phyloP scores from a whole-genome alignment of 2,329 filamentous ascomycete genomes.

The Fusarium sp. region DNA sequence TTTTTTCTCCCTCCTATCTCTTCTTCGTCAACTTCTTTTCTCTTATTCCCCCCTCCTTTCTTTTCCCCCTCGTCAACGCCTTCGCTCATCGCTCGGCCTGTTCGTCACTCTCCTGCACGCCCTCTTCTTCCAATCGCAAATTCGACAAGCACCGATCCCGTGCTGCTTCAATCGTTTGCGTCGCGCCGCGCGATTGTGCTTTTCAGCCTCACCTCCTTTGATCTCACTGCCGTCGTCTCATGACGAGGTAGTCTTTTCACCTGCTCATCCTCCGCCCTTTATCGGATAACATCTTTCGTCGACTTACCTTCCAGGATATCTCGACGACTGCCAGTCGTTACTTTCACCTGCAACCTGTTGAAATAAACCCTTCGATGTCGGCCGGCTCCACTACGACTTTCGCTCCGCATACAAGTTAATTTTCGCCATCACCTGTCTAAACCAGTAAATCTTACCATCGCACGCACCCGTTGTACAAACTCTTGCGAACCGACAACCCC shows the following conservation, averaged over 20 bases:
- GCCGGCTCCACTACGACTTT: conserved; percentile 40
- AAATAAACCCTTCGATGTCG: conserved; percentile 41
- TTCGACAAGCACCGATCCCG: conserved; percentile 34
- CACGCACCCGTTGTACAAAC: conserved; percentile 8
- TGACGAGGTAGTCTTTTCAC: conserved; percentile 36
- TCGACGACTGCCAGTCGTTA: conserved; percentile 46
- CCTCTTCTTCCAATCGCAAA: conserved; percentile 34
- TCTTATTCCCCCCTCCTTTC: conserved; percentile 35
- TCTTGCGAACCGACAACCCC: conserved; percentile 9
- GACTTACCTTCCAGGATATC: conserved; percentile 37
- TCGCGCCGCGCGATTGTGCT: conserved; percentile 30
- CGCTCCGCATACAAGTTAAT: conserved; percentile 35
- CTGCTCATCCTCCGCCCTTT: conserved; percentile 29
- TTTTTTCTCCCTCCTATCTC: conserved; percentile 40
- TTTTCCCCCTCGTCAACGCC: conserved; percentile 41
- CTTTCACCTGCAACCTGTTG: conserved; percentile 35
- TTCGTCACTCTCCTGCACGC: conserved; percentile 39
- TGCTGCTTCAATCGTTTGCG: conserved; percentile 35
- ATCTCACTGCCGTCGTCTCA: conserved; percentile 35
- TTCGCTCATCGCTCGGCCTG: conserved; percentile 42
- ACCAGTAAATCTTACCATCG: conserved; percentile 14
- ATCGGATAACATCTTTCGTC: conserved; percentile 41
- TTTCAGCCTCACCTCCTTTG: conserved; percentile 24
- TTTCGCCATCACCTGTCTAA: conserved; percentile 18
- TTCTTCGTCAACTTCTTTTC: conserved; percentile 40